These are phyloP conservation scores for Ceratobasidium sp. DNA, from an alignment of 1,284 basidiomycete species.

Conservation along the genomic window DNA sequence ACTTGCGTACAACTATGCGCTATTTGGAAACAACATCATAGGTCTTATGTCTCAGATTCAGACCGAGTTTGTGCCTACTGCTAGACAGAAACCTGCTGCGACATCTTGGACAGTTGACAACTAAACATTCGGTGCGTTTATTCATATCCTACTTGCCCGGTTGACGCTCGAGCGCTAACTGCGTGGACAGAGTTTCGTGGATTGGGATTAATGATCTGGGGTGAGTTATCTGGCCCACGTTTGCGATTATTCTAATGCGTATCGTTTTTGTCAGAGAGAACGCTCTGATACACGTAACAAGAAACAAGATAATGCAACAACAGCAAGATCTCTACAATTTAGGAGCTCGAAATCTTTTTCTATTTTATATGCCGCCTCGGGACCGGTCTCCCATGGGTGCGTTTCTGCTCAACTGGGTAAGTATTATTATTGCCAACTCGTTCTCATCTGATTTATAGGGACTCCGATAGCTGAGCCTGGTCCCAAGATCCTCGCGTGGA, in stretches of 20 bases:
- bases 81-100: conserved; percentile 10
- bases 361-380: conserved; percentile 71
- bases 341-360: conserved; percentile 70
- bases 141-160: not conserved
- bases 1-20: conserved; percentile 14
- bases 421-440: no score
- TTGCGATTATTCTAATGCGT: not conserved
- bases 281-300: conserved; percentile 11
- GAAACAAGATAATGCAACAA: conserved; percentile 56
- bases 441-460: not conserved
- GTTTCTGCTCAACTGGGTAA: conserved; percentile 29
- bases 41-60: conserved; percentile 15
- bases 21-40: conserved; percentile 5
- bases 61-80: conserved; percentile 11
- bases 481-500: conserved; percentile 6
- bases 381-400: conserved; percentile 61
- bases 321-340: conserved; percentile 62
- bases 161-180: not conserved
- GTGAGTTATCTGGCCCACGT: no score
- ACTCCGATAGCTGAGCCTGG: conserved; percentile 9
- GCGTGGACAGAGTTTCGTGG: conserved; percentile 64
- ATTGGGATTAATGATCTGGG: conserved; percentile 72
- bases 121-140: conserved; percentile 7
- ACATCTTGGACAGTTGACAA: conserved; percentile 27
- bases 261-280: no score